A percentile compares a stretch with the other conserved stretches of the same genome.
Evolutionary conservation across 1,139 yeast species (phyloP).

Genomic region (Tardiomyces blankii): DNA sequence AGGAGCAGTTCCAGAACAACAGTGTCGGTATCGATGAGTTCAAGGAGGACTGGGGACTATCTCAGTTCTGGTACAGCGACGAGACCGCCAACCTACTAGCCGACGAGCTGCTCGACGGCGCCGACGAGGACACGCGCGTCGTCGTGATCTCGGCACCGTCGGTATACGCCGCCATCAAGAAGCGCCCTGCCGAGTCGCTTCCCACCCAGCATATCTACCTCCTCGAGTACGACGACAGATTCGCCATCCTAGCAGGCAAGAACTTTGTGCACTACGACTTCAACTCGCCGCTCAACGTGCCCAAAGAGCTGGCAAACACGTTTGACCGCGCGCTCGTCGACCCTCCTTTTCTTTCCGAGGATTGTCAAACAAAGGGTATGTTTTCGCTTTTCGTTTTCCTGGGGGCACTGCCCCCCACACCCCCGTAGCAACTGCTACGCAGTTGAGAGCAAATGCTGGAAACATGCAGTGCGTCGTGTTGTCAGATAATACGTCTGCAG

Average conservation of each 20-base stretch:
- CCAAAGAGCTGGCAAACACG: conserved; percentile 45
- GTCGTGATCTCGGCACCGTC: conserved; percentile 86
- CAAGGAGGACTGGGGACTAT: conserved; percentile 87
- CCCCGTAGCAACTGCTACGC: too few species aligned
- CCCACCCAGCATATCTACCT: conserved; percentile 47
- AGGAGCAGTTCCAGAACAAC: conserved; percentile 33
- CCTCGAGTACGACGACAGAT: conserved; percentile 68
- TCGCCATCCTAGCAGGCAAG: conserved; percentile 58
- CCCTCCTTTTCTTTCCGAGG: conserved; percentile 77
- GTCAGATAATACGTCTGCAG: too few species aligned
- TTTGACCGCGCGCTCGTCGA: conserved; percentile 72
- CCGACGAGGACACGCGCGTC: conserved; percentile 51
- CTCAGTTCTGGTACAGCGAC: conserved; percentile 80
- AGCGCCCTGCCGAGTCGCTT: conserved; percentile 19
- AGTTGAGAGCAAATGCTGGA: too few species aligned
- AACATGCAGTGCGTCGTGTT: too few species aligned
- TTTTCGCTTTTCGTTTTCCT: too few species aligned
- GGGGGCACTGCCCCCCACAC: too few species aligned
- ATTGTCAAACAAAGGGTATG: conserved; percentile 57
- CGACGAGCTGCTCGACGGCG: conserved; percentile 62
- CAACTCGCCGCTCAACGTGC: conserved; percentile 52
- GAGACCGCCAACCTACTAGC: conserved; percentile 59
- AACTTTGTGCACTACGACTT: conserved; percentile 68
- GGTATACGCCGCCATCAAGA: conserved; percentile 72
- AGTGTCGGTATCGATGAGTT: conserved; percentile 48